A percentile compares a stretch with the other conserved stretches of the same genome.
These are phyloP conservation scores for Petrea volubilis DNA, from an alignment of 257 asterid species.

Conservation along the genomic window DNA sequence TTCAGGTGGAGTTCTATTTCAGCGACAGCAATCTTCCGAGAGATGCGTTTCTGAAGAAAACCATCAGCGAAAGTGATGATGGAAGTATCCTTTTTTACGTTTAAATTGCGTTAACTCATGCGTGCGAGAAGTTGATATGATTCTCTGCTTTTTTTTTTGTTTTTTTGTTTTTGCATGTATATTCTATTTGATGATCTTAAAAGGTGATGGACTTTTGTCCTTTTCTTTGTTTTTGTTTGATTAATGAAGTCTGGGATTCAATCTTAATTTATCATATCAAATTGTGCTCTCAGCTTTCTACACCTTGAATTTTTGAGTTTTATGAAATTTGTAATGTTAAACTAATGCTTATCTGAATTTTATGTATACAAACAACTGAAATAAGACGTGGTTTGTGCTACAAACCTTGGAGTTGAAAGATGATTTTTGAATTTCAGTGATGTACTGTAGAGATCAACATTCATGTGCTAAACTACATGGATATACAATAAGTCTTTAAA, in stretches of 20 bases:
- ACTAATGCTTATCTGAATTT: background rate
- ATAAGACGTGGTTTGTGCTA: background rate
- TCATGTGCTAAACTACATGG: background rate
- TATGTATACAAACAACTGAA: background rate
- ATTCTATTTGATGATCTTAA: background rate
- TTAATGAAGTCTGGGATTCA: background rate
- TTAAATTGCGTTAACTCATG: background rate
- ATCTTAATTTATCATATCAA: background rate
- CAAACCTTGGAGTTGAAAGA: background rate
- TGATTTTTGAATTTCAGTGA: background rate
- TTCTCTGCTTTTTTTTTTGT: too few relatives aligned
- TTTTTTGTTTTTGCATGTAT: background rate
- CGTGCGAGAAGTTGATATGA: background rate
- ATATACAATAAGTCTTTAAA: background rate
- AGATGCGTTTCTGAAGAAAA: conserved; percentile 65
- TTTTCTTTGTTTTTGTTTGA: background rate
- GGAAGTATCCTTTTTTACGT: conserved; percentile 72
- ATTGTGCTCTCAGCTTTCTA: background rate
- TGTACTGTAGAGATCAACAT: background rate
- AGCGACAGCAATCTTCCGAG: conserved; percentile 98
- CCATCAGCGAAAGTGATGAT: conserved; percentile 76
- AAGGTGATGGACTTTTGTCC: background rate
- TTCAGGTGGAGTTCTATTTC: conserved; percentile 94
- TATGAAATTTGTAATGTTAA: too few relatives aligned
- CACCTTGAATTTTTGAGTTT: background rate